A percentile compares a stretch with the other conserved stretches of the same genome.
These are phyloP conservation scores for Apiotrichum veenhuisii DNA, from an alignment of 1,284 basidiomycete genomes.

Conservation along the genomic window DNA sequence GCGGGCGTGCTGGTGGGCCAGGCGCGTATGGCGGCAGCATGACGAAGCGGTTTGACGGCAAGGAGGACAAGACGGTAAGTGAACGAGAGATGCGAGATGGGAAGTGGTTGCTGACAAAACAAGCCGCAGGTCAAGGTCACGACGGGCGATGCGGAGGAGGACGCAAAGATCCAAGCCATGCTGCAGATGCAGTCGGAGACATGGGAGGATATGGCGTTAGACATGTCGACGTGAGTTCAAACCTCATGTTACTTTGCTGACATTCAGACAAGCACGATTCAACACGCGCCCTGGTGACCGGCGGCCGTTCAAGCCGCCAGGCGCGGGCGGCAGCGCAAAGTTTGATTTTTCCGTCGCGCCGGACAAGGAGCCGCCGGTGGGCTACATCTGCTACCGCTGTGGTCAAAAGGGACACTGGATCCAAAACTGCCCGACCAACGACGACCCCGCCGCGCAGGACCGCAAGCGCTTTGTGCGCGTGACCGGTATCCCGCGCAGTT, in stretches of 20 bases:
- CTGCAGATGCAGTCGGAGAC: conserved; percentile 44
- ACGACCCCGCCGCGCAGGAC: conserved; percentile 90
- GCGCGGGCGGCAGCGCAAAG: conserved; percentile 45
- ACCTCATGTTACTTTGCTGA: not conserved
- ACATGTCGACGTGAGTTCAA: conserved; percentile 43
- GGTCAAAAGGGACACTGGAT: conserved; percentile 99
- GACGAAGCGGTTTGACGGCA: conserved; percentile 86
- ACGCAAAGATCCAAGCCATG: conserved; percentile 47
- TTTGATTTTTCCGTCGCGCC: conserved; percentile 53
- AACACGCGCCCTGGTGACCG: conserved; percentile 11
- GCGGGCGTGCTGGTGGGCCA: conserved; percentile 25
- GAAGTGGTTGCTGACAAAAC: not conserved
- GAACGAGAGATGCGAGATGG: not conserved
- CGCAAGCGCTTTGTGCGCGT: conserved; percentile 94
- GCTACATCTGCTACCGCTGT: conserved; percentile 99
- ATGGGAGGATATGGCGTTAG: conserved; percentile 49
- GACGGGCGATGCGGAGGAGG: conserved; percentile 47
- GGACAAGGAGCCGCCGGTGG: conserved; percentile 60
- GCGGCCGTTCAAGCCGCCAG: conserved; percentile 32
- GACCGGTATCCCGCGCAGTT: conserved; percentile 94
- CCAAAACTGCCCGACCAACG: conserved; percentile 97
- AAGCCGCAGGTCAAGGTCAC: conserved; percentile 32
- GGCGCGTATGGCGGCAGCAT: conserved; percentile 55
- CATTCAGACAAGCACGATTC: conserved; percentile 14
- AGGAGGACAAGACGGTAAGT: conserved; percentile 55